Evolutionary conservation across 2,329 filamentous ascomycete species (phyloP), one percentile per base, ranked within the genome.

Genomic region (Microcyclospora tardicrescens): DNA sequence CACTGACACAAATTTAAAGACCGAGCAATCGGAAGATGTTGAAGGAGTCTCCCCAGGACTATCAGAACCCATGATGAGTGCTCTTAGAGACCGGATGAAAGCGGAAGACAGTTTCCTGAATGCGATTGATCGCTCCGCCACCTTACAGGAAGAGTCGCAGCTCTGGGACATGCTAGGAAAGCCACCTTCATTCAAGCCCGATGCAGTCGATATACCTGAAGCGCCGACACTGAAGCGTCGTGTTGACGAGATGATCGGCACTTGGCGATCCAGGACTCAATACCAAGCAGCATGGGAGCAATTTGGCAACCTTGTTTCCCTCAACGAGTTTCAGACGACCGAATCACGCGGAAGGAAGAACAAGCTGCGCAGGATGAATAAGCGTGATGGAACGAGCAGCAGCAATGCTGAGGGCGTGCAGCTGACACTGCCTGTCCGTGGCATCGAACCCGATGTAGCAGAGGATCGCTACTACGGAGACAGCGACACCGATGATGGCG

Each of bases 71-170:
- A n/a, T n/a, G 19, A 5, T 8, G 15, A 42, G 50, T 33, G 39
- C 46, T 15, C 33, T 48, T 2, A 46, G 46, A 24, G 40, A 35
- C 13, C 45, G 38, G 16, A 39, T 41, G 12, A 40, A 43, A 33
- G 43, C 41, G 11, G 62, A 69, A 52, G 63, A 67, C 28, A 46
- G 52, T 2, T 65, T 69, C 44, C 59, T 68, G 14, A 66, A 73
- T 39, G 50, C 54, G 1, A 50, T 72, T 16, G 74, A 78, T 49
- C 55, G 56, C 30, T 48, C 63, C 44, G 54, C 56, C 10, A 67
- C 63, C 42, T 55, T 45, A 33, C 46, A 51, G 14, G 69, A 72
- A 47, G 70, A 75, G 48, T 39, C 52, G 1, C 51, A 52, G 3
- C 52, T 76, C 3, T 67, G 67, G 61, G 43, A 53, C 1, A 40